Base-by-base conservation (phyloP, 805 yeast genomes). In the Nakazawaea ambrosiae region DNA sequence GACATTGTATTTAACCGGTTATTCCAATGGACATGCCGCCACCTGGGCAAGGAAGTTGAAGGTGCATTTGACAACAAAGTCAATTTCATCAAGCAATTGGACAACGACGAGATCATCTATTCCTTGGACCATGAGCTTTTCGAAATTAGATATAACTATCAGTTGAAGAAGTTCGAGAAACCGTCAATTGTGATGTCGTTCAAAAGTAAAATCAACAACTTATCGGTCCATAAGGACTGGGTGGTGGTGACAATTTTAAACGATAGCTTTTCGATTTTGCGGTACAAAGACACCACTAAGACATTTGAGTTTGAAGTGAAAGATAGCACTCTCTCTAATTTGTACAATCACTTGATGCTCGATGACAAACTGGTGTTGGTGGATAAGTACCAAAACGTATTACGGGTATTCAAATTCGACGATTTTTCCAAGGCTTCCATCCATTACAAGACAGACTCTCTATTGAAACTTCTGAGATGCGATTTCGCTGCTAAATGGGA, bases 401-500 rank as follows among this genome's bases (percentile, higher is more conserved):
- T 54, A 6, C 33, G 48, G 2, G 36, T 46, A 4, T 25, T 50
- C 3, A 36, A 43, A 4, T 28, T 37, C 19, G 27, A 34, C 1
- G 36, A 39, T n/a, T 14, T 34, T 1, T 28, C 34, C 11, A 14
- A 25, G 31, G 27, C 15, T 20, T 32, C 20, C 32, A 38, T 22
- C 26, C 34, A 10, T 24, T 29, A 14, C 37, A 23, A 38, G 39
- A 48, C 11, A 28, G 43, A 37, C 33, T 51, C 43, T 40, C 61
- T 54, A 11, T 67, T 68, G 2, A 51, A 58, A 40, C 22, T 66
- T 2, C 31, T 33, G 3, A 31, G 35, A 20, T 58, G 65, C 37
- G 37, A 46, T 1, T 49, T 61, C 20, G 32, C 34, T 1, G 61
- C 69, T 1, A 39, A 50, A 15, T 66, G 71, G 70, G 12, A 11